Percentiles rank a stretch among this genome's conserved stretches.
Conservation (phyloP, 116 monocot genomes). For the Phalaenopsis hybrid region DNA sequence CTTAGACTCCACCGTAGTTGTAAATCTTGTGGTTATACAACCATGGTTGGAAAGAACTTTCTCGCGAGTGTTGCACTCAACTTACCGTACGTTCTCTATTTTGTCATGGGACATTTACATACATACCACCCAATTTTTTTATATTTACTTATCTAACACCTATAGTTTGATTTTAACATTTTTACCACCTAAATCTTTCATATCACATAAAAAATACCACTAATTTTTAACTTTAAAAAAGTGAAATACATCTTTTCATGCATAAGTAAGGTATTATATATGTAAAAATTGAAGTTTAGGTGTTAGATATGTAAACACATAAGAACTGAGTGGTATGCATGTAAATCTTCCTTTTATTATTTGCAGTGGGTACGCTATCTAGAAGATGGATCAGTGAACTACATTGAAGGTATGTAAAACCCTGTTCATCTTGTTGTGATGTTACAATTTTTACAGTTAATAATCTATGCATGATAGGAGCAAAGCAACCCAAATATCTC, state of each 20-base stretch:
- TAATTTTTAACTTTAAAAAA: too few relatives aligned
- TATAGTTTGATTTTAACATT: too few relatives aligned
- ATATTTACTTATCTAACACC: too few relatives aligned
- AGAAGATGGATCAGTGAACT: conserved; percentile 92
- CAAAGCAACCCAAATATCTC: conserved; percentile 84
- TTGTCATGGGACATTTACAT: background rate
- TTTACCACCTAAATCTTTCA: too few relatives aligned
- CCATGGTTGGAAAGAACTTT: background rate
- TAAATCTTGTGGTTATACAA: background rate
- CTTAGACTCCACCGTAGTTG: background rate
- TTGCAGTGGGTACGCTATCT: conserved; percentile 87
- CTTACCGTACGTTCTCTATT: background rate
- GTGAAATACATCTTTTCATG: too few relatives aligned
- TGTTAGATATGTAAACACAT: too few relatives aligned
- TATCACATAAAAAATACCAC: too few relatives aligned
- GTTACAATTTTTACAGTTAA: conserved; percentile 3
- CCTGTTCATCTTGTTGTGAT: background rate
- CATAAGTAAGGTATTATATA: too few relatives aligned
- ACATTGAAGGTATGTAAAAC: conserved; percentile 68
- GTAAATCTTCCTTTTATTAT: too few relatives aligned
- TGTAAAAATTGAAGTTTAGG: too few relatives aligned
- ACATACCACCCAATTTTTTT: too few relatives aligned
- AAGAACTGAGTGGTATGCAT: too few relatives aligned
- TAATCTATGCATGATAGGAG: conserved; percentile 39
- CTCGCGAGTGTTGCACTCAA: background rate